These are phyloP conservation scores for Chlamydomonas sp. DNA, from an alignment of 139 green algal genomes.

Conservation along the genomic window DNA sequence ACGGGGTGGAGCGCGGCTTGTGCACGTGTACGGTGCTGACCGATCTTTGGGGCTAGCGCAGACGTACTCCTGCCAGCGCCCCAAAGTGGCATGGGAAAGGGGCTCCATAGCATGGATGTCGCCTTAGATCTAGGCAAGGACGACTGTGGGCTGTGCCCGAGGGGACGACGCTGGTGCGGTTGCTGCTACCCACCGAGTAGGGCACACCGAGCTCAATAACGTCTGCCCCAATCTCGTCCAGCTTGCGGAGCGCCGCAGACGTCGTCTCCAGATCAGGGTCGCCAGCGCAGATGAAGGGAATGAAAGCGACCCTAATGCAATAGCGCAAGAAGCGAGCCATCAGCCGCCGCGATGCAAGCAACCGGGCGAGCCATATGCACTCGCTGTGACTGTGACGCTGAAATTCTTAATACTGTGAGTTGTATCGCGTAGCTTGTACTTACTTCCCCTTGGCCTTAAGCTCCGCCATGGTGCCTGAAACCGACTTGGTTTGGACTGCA, in stretches of 20 bases:
- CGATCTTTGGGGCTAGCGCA: too few species aligned
- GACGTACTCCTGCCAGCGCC: too few species aligned
- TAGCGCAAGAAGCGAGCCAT: neutral
- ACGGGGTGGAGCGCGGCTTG: neutral
- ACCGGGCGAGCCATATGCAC: too few species aligned
- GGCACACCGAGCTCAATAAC: slow-evolving; percentile 98
- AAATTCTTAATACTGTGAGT: slow-evolving; percentile 4
- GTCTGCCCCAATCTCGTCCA: slow-evolving; percentile 86
- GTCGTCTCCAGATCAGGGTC: slow-evolving; percentile 95
- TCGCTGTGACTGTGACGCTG: too few species aligned
- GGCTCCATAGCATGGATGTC: too few species aligned
- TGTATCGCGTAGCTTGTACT: slow-evolving; percentile 2
- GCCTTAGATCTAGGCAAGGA: too few species aligned
- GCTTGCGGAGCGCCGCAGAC: slow-evolving; percentile 73
- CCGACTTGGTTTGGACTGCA: slow-evolving; percentile 36
- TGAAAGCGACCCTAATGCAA: slow-evolving; percentile 82
- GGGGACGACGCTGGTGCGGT: too few species aligned
- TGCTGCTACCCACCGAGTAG: slow-evolving; percentile 57
- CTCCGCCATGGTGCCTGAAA: slow-evolving; percentile 68
- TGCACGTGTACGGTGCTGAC: too few species aligned
- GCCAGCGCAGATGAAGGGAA: slow-evolving; percentile 95
- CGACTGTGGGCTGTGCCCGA: too few species aligned
- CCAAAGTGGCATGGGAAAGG: too few species aligned
- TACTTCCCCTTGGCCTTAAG: slow-evolving; percentile 69
- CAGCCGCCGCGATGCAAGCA: neutral